phyloP scores from a whole-genome alignment of 176 grass and related monocot genomes.

The Alloteropsis semialata region DNA sequence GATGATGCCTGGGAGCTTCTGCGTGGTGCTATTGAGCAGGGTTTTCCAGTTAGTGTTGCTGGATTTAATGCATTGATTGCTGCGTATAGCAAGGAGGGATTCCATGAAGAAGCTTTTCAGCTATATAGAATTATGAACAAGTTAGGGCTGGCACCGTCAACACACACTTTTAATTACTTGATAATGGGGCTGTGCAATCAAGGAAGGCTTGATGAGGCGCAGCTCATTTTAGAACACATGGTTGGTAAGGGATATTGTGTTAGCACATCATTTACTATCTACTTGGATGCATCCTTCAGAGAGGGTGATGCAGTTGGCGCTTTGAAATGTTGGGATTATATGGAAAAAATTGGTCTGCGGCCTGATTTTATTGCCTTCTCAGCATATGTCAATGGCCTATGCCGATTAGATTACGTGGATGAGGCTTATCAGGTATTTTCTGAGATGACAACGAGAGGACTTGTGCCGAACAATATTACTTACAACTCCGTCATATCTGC shows the following conservation, averaged over 20 bases:
- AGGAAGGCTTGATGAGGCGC: constrained; percentile 52
- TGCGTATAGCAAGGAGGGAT: constrained; percentile 77
- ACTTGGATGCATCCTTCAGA: constrained; percentile 78
- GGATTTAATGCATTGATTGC: constrained; percentile 75
- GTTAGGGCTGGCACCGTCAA: constrained; percentile 49
- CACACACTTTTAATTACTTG: constrained; percentile 72
- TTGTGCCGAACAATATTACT: constrained; percentile 87
- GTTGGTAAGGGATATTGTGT: constrained; percentile 62
- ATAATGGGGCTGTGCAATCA: constrained; percentile 70
- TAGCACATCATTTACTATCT: constrained; percentile 71
- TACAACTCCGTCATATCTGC: constrained; percentile 94
- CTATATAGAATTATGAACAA: constrained; percentile 61
- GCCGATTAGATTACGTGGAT: constrained; percentile 53
- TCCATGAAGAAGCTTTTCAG: constrained; percentile 61
- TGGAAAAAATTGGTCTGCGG: constrained; percentile 45
- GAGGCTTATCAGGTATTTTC: constrained; percentile 63
- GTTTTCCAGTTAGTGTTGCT: constrained; percentile 47
- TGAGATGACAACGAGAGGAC: constrained; percentile 66
- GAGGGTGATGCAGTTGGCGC: constrained; percentile 47
- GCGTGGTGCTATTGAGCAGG: constrained; percentile 41
- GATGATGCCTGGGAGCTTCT: constrained; percentile 66
- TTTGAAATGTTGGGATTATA: constrained; percentile 75
- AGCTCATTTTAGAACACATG: constrained; percentile 61
- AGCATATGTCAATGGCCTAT: constrained; percentile 76
- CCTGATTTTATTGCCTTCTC: constrained; percentile 88